A percentile compares a stretch with the other conserved stretches of the same genome.
Conservation (phyloP, 768 basidiomycete species). For the Tubosaeta brunneosetosa region DNA sequence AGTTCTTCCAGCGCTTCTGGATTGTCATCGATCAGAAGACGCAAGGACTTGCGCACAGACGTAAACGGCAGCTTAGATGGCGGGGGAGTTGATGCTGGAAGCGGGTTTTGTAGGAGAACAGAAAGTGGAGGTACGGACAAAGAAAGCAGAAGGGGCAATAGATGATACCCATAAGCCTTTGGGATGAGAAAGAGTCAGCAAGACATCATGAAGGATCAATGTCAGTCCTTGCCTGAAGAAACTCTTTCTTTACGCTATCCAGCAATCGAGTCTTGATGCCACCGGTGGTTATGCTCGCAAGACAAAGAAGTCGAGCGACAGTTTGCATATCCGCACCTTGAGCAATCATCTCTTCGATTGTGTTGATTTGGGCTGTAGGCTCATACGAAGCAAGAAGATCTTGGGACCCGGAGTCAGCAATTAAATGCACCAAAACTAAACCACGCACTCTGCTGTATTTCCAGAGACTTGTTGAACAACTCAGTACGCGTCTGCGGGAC, state of each 20-base stretch:
- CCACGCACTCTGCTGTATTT: conserved; percentile 88
- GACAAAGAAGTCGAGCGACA: conserved; percentile 76
- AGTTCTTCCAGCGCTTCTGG: conserved; percentile 72
- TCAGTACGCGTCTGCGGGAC: conserved; percentile 81
- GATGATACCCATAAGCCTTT: conserved; percentile 73
- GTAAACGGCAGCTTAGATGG: conserved; percentile 66
- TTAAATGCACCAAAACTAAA: conserved; percentile 1
- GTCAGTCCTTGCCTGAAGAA: conserved; percentile 60
- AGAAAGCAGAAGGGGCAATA: conserved; percentile 63
- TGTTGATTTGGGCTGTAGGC: conserved; percentile 67
- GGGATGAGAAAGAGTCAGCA: conserved; percentile 10
- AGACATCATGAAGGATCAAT: not conserved
- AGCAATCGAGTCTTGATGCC: conserved; percentile 84
- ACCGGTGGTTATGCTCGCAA: conserved; percentile 78
- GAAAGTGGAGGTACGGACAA: conserved; percentile 63
- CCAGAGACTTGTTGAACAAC: conserved; percentile 84
- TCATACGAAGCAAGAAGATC: conserved; percentile 96
- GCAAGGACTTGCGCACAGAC: conserved; percentile 72
- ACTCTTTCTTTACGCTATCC: conserved; percentile 86
- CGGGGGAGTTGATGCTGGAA: conserved; percentile 47
- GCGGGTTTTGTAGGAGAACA: conserved; percentile 61
- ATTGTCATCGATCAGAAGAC: conserved; percentile 88
- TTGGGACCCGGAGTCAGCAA: conserved; percentile 29
- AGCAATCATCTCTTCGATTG: conserved; percentile 87
- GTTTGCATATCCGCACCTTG: conserved; percentile 79